Conservation (phyloP, 2,329 filamentous ascomycete species). For the Cadophora gregata region DNA sequence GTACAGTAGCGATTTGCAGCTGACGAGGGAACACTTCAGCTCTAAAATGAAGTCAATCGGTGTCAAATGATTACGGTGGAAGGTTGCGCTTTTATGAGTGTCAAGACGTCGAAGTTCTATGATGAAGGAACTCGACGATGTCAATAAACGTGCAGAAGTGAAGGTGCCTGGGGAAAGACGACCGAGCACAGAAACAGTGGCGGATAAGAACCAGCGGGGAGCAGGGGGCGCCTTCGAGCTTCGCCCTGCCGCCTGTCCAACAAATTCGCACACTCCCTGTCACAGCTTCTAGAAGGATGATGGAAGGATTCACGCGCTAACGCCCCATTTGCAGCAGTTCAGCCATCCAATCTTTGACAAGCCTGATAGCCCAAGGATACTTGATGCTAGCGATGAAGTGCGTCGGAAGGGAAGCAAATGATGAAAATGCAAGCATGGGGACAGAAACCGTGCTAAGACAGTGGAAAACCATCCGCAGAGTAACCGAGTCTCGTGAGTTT, state of each 20-base stretch:
- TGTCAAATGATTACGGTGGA: not conserved
- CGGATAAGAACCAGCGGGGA: constrained; percentile 12
- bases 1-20: not conserved
- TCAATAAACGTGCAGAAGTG: not conserved
- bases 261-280: not conserved
- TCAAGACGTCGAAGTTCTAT: not conserved
- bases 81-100: not conserved
- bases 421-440: not conserved
- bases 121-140: not conserved
- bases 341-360: not conserved
- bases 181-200: constrained; percentile 9
- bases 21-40: constrained; percentile 5
- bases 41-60: not conserved
- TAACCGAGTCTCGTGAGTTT: not conserved
- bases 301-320: constrained; percentile 1
- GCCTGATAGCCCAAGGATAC: not conserved
- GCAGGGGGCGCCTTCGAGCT: not conserved
- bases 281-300: constrained; percentile 9
- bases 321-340: not conserved
- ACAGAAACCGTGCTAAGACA: not conserved
- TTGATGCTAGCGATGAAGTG: not conserved
- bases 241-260: constrained; percentile 12
- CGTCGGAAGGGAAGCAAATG: not conserved
- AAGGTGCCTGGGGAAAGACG: not conserved
- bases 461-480: not conserved